Evolutionary conservation across 768 basidiomycete species (phyloP).

Genomic region (Leccinum aurantiacum): DNA sequence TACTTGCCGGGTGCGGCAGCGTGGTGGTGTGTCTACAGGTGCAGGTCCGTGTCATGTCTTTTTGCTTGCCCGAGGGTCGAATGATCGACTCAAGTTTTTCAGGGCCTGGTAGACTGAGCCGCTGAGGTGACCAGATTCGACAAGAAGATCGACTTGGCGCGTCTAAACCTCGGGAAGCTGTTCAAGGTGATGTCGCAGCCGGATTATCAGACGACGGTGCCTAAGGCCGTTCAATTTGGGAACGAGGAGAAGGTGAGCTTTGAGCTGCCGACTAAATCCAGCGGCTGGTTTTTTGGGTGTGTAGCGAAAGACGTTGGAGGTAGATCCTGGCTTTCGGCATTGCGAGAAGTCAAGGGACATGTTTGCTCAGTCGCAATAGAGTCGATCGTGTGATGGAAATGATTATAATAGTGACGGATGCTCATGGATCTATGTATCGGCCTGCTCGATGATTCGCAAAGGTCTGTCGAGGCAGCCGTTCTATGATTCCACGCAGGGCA

Average conservation of each 20-base stretch:
- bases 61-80: no score
- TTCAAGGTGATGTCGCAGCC: conserved; percentile 66
- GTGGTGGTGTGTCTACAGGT: no score
- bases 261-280: no score
- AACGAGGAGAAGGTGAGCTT: conserved; percentile 56
- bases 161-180: conserved; percentile 73
- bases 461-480: conserved; percentile 39
- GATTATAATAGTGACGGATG: no score
- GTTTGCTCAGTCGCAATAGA: conserved; percentile 66
- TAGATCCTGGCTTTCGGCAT: conserved; percentile 67
- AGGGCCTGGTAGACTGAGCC: conserved; percentile 91
- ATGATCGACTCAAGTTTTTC: background rate
- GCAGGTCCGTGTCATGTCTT: no score
- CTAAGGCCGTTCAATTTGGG: conserved; percentile 25
- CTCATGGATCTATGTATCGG: no score
- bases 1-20: no score
- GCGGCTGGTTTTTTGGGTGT: background rate
- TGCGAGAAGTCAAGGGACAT: conserved; percentile 71
- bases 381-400: no score
- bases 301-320: conserved; percentile 20
- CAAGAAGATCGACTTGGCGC: conserved; percentile 81
- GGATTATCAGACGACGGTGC: conserved; percentile 80
- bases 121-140: conserved; percentile 85
- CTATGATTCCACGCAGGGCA: background rate
- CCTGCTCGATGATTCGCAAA: conserved; percentile 42